A percentile compares a stretch with the other conserved stretches of the same genome.
phyloP scores from a whole-genome alignment of 805 yeast genomes.

The Zygosaccharomyces rouxii region DNA sequence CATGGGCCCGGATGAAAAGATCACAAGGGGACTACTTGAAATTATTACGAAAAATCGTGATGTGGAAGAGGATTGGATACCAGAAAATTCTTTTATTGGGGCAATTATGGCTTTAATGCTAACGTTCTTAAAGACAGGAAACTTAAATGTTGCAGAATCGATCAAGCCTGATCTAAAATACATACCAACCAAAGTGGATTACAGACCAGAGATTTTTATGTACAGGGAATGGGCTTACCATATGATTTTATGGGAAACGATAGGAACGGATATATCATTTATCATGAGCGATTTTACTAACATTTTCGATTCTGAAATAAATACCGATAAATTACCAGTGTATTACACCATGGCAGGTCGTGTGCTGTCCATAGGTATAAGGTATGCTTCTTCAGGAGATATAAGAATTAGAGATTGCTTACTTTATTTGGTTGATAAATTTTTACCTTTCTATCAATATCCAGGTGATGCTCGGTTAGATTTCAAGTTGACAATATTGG shows the following conservation, averaged over 20 bases:
- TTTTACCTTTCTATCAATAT: constrained; percentile 31
- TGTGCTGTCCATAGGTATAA: constrained; percentile 68
- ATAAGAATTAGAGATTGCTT: constrained; percentile 46
- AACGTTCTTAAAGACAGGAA: constrained; percentile 65
- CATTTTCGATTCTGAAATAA: constrained; percentile 30
- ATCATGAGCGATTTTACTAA: constrained; percentile 17
- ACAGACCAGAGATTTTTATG: constrained; percentile 70
- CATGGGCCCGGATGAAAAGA: constrained; percentile 11
- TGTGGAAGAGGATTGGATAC: constrained; percentile 29
- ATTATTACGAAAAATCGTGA: constrained; percentile 21
- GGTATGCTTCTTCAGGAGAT: constrained; percentile 68
- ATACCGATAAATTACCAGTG: constrained; percentile 58
- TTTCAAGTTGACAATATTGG: constrained; percentile 46
- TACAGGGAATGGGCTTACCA: constrained; percentile 59
- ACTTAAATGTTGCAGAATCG: constrained; percentile 52
- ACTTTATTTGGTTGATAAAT: constrained; percentile 26
- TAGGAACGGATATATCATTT: constrained; percentile 41
- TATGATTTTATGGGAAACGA: constrained; percentile 66
- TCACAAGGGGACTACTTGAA: constrained; percentile 45
- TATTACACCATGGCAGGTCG: constrained; percentile 70
- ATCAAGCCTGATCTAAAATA: constrained; percentile 55
- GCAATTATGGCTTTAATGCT: constrained; percentile 72
- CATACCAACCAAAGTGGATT: constrained; percentile 41
- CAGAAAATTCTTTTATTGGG: constrained; percentile 49
- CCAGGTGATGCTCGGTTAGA: constrained; percentile 50